A percentile compares a stretch with the other conserved stretches of the same genome.
phyloP scores from a whole-genome alignment of 805 yeast species.

The Cyberlindnera suaveolens region DNA sequence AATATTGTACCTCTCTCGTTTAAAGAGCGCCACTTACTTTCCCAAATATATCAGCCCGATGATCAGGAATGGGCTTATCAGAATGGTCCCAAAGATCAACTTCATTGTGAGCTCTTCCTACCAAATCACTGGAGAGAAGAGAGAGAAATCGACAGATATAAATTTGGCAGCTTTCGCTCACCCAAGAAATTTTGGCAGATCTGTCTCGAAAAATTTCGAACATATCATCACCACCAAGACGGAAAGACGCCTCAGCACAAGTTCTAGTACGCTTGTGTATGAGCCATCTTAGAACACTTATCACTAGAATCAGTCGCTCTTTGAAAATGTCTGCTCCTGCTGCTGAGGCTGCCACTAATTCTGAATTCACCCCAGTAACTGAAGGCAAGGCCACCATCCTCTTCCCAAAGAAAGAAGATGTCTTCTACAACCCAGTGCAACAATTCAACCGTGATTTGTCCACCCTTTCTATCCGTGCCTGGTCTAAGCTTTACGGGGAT shows the following conservation, averaged over 20 bases:
- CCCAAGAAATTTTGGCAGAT: too few species aligned
- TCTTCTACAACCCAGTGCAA: slow-evolving; percentile 93
- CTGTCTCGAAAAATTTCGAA: too few species aligned
- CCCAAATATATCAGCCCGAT: background rate
- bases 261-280: background rate
- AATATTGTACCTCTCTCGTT: too few species aligned
- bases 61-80: background rate
- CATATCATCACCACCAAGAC: background rate
- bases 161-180: too few species aligned
- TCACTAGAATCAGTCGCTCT: background rate
- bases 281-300: background rate
- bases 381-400: slow-evolving; percentile 87
- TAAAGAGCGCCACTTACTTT: background rate
- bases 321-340: slow-evolving; percentile 1
- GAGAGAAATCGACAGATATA: too few species aligned
- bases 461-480: slow-evolving; percentile 78
- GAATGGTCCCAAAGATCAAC: background rate
- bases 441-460: slow-evolving; percentile 93
- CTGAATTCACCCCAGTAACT: slow-evolving; percentile 33
- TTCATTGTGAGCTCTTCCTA: background rate
- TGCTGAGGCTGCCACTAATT: background rate
- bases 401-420: slow-evolving; percentile 75
- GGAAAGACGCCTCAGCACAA: background rate
- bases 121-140: too few species aligned
- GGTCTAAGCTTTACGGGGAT: slow-evolving; percentile 58